Evolutionary conservation across 176 grass and related monocot genomes (phyloP).

Genomic region (Aegilops speltoides): DNA sequence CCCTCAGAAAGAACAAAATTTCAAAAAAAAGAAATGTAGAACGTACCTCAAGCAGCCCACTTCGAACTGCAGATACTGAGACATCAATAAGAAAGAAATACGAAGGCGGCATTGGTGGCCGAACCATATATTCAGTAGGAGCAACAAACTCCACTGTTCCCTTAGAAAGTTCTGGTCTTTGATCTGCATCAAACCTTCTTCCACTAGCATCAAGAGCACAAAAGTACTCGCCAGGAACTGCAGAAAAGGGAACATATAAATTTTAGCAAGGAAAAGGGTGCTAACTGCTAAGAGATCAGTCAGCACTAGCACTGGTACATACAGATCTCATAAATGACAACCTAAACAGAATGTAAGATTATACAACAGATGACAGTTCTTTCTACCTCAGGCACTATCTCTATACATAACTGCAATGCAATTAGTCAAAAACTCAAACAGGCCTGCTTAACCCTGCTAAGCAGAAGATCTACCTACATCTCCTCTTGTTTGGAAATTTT

Average conservation of each 20-base stretch:
- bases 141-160: conserved; percentile 98
- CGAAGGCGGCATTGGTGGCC: conserved; percentile 92
- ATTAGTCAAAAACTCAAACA: background rate
- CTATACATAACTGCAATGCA: background rate
- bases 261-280: conserved; percentile 14
- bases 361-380: background rate
- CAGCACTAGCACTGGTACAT: background rate
- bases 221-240: conserved; percentile 93
- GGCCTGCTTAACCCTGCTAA: background rate
- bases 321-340: background rate
- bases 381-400: background rate
- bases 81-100: conserved; percentile 99
- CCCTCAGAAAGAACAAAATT: background rate
- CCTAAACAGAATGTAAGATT: conserved; percentile 4
- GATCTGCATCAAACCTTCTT: conserved; percentile 78
- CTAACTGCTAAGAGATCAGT: conserved; percentile 18
- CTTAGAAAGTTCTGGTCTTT: conserved; percentile 90
- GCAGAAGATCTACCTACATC: background rate
- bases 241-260: conserved; percentile 21
- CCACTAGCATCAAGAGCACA: conserved; percentile 80
- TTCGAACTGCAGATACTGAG: conserved; percentile 69
- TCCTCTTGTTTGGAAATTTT: background rate
- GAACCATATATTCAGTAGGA: conserved; percentile 98
- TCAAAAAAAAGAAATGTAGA: conserved; percentile 8
- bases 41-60: conserved; percentile 82